These are phyloP conservation scores for Colletotrichum sp. DNA, from an alignment of 2,329 filamentous ascomycete species.

Conservation along the genomic window DNA sequence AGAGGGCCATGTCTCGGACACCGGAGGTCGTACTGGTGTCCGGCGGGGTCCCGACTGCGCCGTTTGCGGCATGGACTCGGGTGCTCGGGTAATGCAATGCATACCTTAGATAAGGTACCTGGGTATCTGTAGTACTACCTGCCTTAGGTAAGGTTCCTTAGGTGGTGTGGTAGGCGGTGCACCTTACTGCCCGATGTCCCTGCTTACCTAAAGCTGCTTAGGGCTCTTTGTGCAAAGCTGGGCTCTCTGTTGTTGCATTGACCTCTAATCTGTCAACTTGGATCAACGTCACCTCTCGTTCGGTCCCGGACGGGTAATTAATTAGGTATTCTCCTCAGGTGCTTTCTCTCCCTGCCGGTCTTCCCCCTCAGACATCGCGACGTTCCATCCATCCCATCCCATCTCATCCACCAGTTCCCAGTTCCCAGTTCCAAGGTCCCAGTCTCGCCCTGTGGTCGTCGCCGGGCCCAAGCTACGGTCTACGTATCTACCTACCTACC, in stretches of 20 bases:
- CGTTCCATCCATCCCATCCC: not conserved
- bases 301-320: conserved; percentile 18
- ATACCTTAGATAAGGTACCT: too few species aligned
- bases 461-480: not conserved
- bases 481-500: not conserved
- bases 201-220: not conserved
- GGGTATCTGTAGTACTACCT: too few species aligned
- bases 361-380: not conserved
- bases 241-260: not conserved
- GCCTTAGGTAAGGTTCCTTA: too few species aligned
- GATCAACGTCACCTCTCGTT: not conserved
- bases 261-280: not conserved
- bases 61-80: not conserved
- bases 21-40: conserved; percentile 10
- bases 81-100: not conserved
- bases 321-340: not conserved
- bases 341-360: not conserved
- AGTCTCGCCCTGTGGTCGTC: not conserved
- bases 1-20: not conserved
- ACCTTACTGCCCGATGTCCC: not conserved
- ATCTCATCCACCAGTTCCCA: not conserved
- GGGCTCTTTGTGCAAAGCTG: not conserved
- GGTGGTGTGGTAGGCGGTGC: too few species aligned
- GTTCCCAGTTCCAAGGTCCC: not conserved
- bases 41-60: not conserved